Evolutionary conservation across 139 green algal genomes (phyloP), one percentile per base, ranked within the genome.

Genomic region (Diplosphaera chodatii): DNA sequence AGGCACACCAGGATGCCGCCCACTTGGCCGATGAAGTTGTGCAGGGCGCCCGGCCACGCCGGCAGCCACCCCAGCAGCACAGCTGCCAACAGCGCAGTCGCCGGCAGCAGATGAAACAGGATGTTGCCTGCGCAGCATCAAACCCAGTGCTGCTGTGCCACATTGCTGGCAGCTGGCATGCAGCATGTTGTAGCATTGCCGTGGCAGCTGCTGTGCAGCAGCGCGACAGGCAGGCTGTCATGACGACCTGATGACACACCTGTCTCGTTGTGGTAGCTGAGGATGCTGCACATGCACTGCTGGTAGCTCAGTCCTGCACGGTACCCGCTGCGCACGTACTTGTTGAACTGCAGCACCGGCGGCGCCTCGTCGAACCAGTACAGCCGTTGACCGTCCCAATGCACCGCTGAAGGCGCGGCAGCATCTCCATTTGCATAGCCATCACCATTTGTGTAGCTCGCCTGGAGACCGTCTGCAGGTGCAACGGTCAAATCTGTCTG

Each of bases 341-440:
- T 67, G 64, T 88, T 88, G 68, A 77, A 88, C 8, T 80, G 80
- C 64, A 88, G 69, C 32, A 80, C 71, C 10, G 64, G 29, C 27
- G 83, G 83, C 1, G 71, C 41, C 18, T 86, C 78, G 27, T 76
- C 55, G 25, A 76, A 83, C 34, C 59, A 74, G 32, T 79, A 75
- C 40, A 88, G 56, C 40, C 55, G 55, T 4, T 23, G 18, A 3
- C 59, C 59, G 55, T 32, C 34, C 16, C 32, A 33, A 32, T 66
- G 48, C 4, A 64, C 63, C 8, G 20, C 67, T 13, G 67, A 41
- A n/a, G 28, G 8, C 8, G 37, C 6, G 37, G 37, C 22, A 13
- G 3, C 16, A 1, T 28, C 37, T 6, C 37, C 37, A 10, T 48
- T 48, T 10, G 6, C 8, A 48, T 10, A 48, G 37, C 37, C 37